phyloP scores from a whole-genome alignment of 225 moss, liverwort and hornwort species.

The Neckera pumila region DNA sequence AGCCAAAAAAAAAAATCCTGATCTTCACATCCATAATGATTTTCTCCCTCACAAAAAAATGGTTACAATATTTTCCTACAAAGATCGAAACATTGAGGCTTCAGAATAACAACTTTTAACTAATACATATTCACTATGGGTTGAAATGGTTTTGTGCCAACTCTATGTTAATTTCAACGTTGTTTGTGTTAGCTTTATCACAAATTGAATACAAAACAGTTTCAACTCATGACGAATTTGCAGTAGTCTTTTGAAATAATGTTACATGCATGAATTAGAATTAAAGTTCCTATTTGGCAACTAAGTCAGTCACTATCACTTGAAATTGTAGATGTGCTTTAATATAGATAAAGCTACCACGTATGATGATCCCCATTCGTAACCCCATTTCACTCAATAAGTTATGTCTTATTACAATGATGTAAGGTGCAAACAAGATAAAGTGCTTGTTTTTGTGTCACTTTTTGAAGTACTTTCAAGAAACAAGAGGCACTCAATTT shows the following conservation, averaged over 20 bases:
- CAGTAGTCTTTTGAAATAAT: not conserved
- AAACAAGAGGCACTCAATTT: too few relatives aligned
- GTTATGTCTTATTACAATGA: too few relatives aligned
- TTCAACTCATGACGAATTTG: not conserved
- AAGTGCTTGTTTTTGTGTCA: fast-evolving
- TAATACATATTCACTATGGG: not conserved
- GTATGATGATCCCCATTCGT: not conserved
- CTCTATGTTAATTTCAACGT: fast-evolving
- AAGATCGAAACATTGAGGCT: not conserved
- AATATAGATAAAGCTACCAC: not conserved
- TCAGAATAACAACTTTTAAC: not conserved
- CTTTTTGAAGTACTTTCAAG: too few relatives aligned
- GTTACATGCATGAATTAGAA: not conserved
- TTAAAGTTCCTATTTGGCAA: not conserved
- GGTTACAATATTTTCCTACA: not conserved
- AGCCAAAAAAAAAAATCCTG: too few relatives aligned
- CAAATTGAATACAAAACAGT: fast-evolving
- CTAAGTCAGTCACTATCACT: not conserved
- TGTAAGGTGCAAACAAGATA: too few relatives aligned
- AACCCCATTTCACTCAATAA: too few relatives aligned
- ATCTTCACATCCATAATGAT: not conserved
- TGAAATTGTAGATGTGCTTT: not conserved
- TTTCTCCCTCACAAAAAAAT: fast-evolving
- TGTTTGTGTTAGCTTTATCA: not conserved
- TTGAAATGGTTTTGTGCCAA: not conserved